Conservation (phyloP, 345 rosid species). For the Citrus sinensis region DNA sequence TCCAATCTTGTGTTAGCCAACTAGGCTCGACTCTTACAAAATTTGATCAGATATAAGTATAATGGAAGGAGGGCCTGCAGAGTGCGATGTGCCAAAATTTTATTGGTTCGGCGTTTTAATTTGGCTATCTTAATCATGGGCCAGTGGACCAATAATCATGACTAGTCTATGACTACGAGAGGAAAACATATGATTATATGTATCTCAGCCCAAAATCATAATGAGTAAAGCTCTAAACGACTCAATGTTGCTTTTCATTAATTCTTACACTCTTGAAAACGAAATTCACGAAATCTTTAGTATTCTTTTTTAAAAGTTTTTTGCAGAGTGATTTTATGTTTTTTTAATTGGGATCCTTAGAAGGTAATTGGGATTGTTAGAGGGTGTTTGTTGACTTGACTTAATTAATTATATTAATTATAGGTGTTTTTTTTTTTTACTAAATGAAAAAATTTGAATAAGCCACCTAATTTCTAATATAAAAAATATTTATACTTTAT, state of each 20-base stretch:
- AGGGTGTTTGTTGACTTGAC: too few relatives aligned
- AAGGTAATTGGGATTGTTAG: too few relatives aligned
- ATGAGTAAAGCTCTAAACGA: background rate
- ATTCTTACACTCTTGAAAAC: background rate
- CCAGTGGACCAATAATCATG: background rate
- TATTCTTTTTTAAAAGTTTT: too few relatives aligned
- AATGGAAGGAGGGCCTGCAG: background rate
- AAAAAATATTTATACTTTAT: too few relatives aligned
- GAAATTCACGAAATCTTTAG: background rate
- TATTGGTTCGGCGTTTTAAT: background rate
- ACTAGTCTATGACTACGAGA: background rate
- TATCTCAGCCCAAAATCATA: conserved; percentile 5
- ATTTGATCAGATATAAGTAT: conserved; percentile 9
- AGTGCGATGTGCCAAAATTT: background rate
- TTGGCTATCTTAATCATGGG: background rate
- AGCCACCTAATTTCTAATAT: too few relatives aligned
- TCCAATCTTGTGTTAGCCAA: background rate
- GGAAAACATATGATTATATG: background rate
- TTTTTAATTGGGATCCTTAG: too few relatives aligned
- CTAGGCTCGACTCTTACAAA: background rate
- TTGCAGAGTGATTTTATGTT: too few relatives aligned
- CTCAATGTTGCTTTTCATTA: background rate
- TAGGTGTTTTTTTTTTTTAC: too few relatives aligned
- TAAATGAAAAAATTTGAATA: too few relatives aligned
- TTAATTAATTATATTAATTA: too few relatives aligned